Conservation (phyloP, 352 stramenopile species). For the Phytophthora citrophthora region DNA sequence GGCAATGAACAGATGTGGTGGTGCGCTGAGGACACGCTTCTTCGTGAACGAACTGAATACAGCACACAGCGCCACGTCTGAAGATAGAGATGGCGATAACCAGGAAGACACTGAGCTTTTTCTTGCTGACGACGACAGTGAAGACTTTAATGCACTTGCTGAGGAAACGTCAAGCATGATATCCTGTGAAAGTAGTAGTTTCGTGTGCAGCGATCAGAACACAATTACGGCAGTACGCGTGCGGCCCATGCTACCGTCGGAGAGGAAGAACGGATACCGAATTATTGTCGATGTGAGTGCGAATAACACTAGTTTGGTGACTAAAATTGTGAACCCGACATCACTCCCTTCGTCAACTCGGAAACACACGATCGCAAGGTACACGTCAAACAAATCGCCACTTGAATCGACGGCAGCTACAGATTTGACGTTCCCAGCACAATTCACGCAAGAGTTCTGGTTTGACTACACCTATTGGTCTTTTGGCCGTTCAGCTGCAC, state of each 20-base stretch:
- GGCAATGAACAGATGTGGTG: constrained; percentile 21
- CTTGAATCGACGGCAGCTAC: not conserved
- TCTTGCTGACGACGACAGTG: constrained; percentile 13
- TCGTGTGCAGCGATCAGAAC: constrained; percentile 36
- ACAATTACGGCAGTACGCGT: constrained; percentile 80
- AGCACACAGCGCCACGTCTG: not conserved
- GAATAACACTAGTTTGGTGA: constrained; percentile 45
- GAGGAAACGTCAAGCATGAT: constrained; percentile 37
- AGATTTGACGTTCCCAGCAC: constrained; percentile 31
- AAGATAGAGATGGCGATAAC: constrained; percentile 24
- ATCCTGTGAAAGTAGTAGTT: constrained; percentile 24
- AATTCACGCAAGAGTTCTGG: constrained; percentile 76
- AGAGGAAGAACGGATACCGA: constrained; percentile 66
- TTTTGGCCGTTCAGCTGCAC: constrained; percentile 43
- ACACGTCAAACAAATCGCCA: constrained; percentile 3
- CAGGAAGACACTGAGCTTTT: constrained; percentile 20
- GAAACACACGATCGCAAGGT: not conserved
- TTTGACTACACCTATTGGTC: constrained; percentile 84
- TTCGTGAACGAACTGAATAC: not conserved
- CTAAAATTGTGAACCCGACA: constrained; percentile 65
- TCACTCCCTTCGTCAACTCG: constrained; percentile 29
- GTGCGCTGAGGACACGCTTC: constrained; percentile 2
- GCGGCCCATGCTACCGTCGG: constrained; percentile 67
- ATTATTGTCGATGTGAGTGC: constrained; percentile 65
- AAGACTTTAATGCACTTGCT: constrained; percentile 24